phyloP scores from a whole-genome alignment of 2,329 filamentous ascomycete genomes.

The Diaporthe vaccinii region DNA sequence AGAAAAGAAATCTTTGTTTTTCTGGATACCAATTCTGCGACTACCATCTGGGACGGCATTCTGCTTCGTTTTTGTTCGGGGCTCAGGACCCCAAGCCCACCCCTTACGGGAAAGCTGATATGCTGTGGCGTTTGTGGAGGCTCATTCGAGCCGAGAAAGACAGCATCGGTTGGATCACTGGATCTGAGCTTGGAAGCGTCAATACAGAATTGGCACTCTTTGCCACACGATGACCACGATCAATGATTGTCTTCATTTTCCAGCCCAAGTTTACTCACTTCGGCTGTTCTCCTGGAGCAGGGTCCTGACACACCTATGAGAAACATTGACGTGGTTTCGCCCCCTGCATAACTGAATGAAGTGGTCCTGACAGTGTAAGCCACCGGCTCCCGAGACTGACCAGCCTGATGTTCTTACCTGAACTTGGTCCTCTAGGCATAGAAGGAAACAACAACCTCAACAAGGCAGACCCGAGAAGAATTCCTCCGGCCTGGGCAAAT shows the following conservation, averaged over 20 bases:
- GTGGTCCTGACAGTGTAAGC: not conserved
- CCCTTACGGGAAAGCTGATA: conserved; percentile 5
- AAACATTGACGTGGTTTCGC: not conserved
- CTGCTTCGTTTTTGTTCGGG: not conserved
- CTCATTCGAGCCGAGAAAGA: not conserved
- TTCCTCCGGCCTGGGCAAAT: not conserved
- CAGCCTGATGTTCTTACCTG: not conserved
- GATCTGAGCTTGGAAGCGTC: not conserved
- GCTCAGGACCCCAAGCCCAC: not conserved
- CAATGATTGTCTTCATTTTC: not conserved
- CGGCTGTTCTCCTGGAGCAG: not conserved
- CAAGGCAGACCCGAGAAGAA: not conserved
- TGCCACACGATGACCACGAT: not conserved
- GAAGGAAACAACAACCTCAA: not conserved
- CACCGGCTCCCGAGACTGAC: not conserved
- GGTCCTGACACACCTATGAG: not conserved
- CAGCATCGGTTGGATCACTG: not conserved
- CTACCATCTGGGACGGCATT: conserved; percentile 11
- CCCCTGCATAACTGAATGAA: not conserved
- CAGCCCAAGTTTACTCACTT: not conserved
- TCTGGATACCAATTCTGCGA: conserved; percentile 31
- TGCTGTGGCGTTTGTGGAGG: conserved; percentile 25
- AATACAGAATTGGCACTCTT: conserved; percentile 16
- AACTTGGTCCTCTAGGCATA: not conserved
- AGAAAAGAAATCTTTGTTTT: not conserved